Evolutionary conservation across 2,329 filamentous ascomycete species (phyloP).

Genomic region (Aspergillus pseudoterreus): DNA sequence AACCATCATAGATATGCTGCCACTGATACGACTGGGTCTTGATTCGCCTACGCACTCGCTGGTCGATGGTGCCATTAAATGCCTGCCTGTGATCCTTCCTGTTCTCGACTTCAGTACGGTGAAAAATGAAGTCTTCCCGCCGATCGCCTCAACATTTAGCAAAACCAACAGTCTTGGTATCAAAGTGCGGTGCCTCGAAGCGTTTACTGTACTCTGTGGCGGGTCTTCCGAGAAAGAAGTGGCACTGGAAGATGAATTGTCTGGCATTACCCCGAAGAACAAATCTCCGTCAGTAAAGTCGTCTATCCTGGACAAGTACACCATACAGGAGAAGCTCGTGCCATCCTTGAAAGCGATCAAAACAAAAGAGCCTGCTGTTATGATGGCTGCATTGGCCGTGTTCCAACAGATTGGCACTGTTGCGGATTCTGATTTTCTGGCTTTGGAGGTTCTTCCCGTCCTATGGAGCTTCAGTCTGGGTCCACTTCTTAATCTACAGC

Average conservation of each 20-base stretch:
- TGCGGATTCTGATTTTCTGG: constrained; percentile 86
- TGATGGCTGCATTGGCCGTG: constrained; percentile 86
- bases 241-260: constrained; percentile 64
- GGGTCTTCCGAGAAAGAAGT: constrained; percentile 55
- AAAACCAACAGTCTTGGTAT: constrained; percentile 91
- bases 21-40: constrained; percentile 76
- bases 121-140: constrained; percentile 93
- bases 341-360: constrained; percentile 90
- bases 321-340: constrained; percentile 95
- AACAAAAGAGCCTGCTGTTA: constrained; percentile 95
- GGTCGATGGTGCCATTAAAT: constrained; percentile 78
- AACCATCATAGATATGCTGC: constrained; percentile 67
- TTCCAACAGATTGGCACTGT: constrained; percentile 76
- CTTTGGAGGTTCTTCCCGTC: constrained; percentile 83
- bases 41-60: constrained; percentile 86
- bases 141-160: constrained; percentile 84
- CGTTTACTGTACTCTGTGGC: constrained; percentile 85
- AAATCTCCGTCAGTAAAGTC: constrained; percentile 62
- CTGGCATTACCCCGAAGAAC: constrained; percentile 56
- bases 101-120: constrained; percentile 94
- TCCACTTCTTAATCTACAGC: constrained; percentile 78
- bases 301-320: constrained; percentile 91
- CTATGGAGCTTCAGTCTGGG: constrained; percentile 91
- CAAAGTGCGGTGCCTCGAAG: constrained; percentile 87
- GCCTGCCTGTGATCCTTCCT: constrained; percentile 74